Evolutionary conservation across 169 alveolate genomes (phyloP).

Genomic region (Plasmodium falciparum): DNA sequence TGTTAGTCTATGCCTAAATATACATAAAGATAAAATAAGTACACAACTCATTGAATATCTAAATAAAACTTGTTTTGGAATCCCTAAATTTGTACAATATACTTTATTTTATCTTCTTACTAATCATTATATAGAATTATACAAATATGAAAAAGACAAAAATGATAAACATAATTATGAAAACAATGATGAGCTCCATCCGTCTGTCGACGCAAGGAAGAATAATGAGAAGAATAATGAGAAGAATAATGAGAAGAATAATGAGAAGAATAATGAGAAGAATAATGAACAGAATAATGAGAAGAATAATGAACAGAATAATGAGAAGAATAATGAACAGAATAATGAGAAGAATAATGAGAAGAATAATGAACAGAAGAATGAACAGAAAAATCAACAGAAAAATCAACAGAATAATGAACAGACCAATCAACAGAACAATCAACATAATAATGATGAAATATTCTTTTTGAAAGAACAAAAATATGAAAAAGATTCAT

Average conservation of each 20-base stretch:
- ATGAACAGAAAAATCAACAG: not conserved
- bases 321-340: no score
- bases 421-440: not conserved
- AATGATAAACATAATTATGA: not conserved
- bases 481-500: not conserved
- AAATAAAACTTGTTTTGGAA: conserved; percentile 79
- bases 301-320: not conserved
- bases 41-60: conserved; percentile 77
- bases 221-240: no score
- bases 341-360: no score
- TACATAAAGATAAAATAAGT: conserved; percentile 52
- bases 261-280: no score
- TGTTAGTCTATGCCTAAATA: conserved; percentile 72
- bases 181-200: no score
- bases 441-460: no score
- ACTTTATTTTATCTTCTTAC: conserved; percentile 76
- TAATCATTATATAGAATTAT: conserved; percentile 55
- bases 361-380: no score
- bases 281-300: not conserved
- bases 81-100: conserved; percentile 79
- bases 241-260: no score
- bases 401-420: not conserved
- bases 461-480: not conserved
- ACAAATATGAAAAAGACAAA: not conserved
- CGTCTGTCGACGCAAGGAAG: no score